Conservation (phyloP, 2,329 filamentous ascomycete species). For the Cytospora paraplurivora region DNA sequence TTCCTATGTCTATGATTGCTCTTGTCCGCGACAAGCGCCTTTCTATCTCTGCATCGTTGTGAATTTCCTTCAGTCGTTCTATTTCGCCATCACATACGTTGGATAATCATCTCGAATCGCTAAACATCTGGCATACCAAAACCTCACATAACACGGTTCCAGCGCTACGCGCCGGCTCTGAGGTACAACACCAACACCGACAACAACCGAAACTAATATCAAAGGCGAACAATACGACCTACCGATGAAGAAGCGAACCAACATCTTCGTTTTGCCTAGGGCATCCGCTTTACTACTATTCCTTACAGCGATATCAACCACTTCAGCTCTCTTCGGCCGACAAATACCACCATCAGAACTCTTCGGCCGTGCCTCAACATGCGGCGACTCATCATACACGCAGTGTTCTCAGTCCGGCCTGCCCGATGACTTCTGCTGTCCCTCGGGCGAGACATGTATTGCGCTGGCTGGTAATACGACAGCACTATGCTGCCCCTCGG, state of each 20-base stretch:
- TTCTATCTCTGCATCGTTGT: not conserved
- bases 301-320: constrained; percentile 22
- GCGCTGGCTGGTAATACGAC: constrained; percentile 66
- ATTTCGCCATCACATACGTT: not conserved
- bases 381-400: constrained; percentile 39
- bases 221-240: not conserved
- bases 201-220: constrained; percentile 13
- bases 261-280: constrained; percentile 10
- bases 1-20: constrained; percentile 14
- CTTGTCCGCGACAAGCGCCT: constrained; percentile 1
- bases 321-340: constrained; percentile 24
- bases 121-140: constrained; percentile 14
- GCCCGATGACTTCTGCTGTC: constrained; percentile 70
- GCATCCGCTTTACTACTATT: constrained; percentile 16
- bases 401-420: constrained; percentile 57
- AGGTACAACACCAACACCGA: constrained; percentile 15
- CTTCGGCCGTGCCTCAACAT: constrained; percentile 23
- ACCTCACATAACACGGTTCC: constrained; percentile 14
- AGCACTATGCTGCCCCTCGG: constrained; percentile 69
- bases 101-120: constrained; percentile 5
- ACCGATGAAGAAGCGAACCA: constrained; percentile 20
- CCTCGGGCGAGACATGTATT: constrained; percentile 55
- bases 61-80: not conserved
- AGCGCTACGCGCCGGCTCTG: constrained; percentile 22
- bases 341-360: constrained; percentile 18